Evolutionary conservation across 805 yeast genomes (phyloP).

Genomic region (Candida taoyuanica): DNA sequence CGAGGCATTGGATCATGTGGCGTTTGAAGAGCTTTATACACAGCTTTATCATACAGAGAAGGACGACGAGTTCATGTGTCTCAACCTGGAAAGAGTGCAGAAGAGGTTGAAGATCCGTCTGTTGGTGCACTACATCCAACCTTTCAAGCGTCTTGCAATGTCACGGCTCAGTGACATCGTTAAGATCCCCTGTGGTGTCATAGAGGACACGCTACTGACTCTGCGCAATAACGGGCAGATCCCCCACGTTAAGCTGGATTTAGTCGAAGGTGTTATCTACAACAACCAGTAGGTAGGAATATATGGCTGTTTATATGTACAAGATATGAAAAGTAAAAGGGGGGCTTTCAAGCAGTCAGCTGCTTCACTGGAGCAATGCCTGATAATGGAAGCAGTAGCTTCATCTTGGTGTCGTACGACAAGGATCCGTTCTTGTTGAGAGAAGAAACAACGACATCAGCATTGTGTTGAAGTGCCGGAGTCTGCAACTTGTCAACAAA

Average conservation of each 20-base stretch:
- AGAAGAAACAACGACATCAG: conserved; percentile 23
- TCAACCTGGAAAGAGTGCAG: conserved; percentile 20
- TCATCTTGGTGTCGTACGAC: conserved; percentile 20
- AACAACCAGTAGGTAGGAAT: conserved; percentile 11
- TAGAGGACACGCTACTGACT: conserved; percentile 25
- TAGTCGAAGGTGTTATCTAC: conserved; percentile 25
- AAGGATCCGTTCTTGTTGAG: conserved; percentile 25
- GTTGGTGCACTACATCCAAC: conserved; percentile 27
- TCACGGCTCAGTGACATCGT: conserved; percentile 16
- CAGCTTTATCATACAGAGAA: conserved; percentile 9
- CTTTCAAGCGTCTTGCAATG: conserved; percentile 24
- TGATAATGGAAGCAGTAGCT: conserved; percentile 25
- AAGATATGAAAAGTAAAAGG: not conserved
- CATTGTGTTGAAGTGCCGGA: conserved; percentile 21
- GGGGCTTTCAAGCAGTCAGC: conserved; percentile 10
- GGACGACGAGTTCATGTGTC: conserved; percentile 18
- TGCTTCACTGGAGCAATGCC: conserved; percentile 28
- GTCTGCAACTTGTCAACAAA: conserved; percentile 17
- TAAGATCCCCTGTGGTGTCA: conserved; percentile 15
- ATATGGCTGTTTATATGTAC: not conserved
- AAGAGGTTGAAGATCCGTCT: conserved; percentile 19
- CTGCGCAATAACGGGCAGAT: conserved; percentile 22
- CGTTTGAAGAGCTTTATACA: conserved; percentile 13
- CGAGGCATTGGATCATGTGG: conserved; percentile 20
- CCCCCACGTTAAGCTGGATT: conserved; percentile 20